Base-by-base conservation (phyloP, 225 moss, liverwort and hornwort genomes). In the Straminergon stramineum region DNA sequence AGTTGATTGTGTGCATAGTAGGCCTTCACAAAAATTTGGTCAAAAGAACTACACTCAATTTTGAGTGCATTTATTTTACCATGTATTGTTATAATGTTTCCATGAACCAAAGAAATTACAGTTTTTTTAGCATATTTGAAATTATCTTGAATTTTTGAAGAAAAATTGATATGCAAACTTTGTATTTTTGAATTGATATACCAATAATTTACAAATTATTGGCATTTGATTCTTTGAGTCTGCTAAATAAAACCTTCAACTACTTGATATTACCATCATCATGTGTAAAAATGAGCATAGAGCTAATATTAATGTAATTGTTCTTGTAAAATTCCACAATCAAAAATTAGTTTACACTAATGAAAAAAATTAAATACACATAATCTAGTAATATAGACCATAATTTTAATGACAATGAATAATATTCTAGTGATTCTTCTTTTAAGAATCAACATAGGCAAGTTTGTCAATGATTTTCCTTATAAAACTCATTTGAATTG, bases 341-440 rank as follows among this genome's bases (percentile, higher is more conserved):
- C 0, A 21, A n/a, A 68, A 69, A 22, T 22, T 22, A n/a, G 6
- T 39, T 69, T 1, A 15, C 15, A 41, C 13, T 26, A 41, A 26
- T 0, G 14, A 8, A 41, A n/a, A 39, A 71, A 8, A 71, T 15
- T 15, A 27, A 71, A 26, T 26, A 30, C 7, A 15, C 8, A 26
- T 8, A 41, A 41, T 71, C 9, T 41, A 71, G 1, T 41, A 41
- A 26, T 26, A 26, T 71, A 41, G 8, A 41, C 3, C 1, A 8
- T 73, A 43, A 43, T 43, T 15, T 43, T 24, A 15, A 71, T 26
- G 26, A 15, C 20, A 71, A 71, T n/a, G n/a, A n/a, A 39, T 27
- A 43, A 27, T 0, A 27, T 43, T 41, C 5, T 16, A 73, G 1
- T 41, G 2, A 73, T 9, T 43, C 11, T 0, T 27, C 1, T 15